These are phyloP conservation scores for Pseudocercospora musae DNA, from an alignment of 2,329 filamentous ascomycete species.

Conservation along the genomic window DNA sequence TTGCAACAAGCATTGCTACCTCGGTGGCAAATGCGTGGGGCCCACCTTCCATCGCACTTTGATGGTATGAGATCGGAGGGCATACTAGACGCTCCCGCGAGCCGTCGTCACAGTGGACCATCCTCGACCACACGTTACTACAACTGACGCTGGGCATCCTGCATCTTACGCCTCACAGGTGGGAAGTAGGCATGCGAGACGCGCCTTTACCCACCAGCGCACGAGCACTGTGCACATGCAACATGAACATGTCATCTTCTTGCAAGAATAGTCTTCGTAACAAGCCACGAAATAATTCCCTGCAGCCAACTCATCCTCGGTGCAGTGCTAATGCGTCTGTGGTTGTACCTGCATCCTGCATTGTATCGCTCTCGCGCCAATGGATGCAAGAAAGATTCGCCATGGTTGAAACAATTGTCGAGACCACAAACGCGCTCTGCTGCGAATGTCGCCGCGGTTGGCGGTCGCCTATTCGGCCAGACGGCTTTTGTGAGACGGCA, in stretches of 20 bases:
- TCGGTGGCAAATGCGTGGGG: conserved; percentile 6
- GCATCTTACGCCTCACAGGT: background rate
- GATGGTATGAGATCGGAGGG: conserved; percentile 1
- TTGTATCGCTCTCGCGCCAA: background rate
- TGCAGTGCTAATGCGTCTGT: conserved; percentile 6
- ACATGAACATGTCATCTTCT: conserved; percentile 2
- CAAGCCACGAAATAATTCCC: conserved; percentile 5
- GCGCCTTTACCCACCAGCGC: background rate
- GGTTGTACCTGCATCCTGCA: conserved; percentile 3
- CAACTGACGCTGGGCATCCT: conserved; percentile 1
- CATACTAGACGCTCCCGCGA: conserved; percentile 14
- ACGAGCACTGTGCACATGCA: background rate
- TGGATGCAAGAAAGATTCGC: conserved; percentile 2
- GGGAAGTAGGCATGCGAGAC: background rate
- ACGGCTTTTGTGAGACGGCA: background rate
- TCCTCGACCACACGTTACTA: background rate
- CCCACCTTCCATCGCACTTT: background rate
- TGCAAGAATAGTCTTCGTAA: conserved; percentile 8
- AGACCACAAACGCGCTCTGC: background rate
- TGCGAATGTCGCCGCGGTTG: background rate
- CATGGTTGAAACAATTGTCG: background rate
- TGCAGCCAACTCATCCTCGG: conserved; percentile 11
- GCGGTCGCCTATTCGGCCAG: background rate
- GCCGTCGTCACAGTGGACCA: conserved; percentile 4
- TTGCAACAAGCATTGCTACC: background rate